A percentile compares a stretch with the other conserved stretches of the same genome.
phyloP scores from a whole-genome alignment of 2,329 filamentous ascomycete species.

The Fusarium albidum region DNA sequence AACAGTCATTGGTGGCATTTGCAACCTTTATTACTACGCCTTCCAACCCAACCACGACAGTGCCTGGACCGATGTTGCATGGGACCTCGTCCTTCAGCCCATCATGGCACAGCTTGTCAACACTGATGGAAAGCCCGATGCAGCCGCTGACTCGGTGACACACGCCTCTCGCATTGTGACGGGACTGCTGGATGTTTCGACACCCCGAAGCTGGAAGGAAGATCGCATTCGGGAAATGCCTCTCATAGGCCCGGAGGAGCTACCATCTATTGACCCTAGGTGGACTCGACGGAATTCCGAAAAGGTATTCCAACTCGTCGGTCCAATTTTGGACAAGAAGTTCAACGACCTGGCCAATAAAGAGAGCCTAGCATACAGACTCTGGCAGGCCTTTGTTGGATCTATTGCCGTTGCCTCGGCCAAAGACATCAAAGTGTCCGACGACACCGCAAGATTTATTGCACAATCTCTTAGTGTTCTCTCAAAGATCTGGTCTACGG shows the following conservation, averaged over 20 bases:
- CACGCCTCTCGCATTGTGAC: conserved; percentile 75
- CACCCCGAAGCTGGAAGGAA: conserved; percentile 74
- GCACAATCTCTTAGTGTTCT: conserved; percentile 75
- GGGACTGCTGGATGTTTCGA: conserved; percentile 70
- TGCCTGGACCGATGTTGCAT: conserved; percentile 76
- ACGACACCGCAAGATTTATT: conserved; percentile 82
- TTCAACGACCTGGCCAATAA: conserved; percentile 70
- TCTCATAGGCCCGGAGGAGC: conserved; percentile 71
- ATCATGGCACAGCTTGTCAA: conserved; percentile 67
- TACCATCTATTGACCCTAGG: conserved; percentile 84
- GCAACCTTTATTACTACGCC: conserved; percentile 83
- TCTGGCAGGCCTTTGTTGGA: conserved; percentile 70
- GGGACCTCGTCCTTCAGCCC: conserved; percentile 77
- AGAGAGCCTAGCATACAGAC: conserved; percentile 58
- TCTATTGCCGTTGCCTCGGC: conserved; percentile 73
- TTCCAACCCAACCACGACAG: conserved; percentile 74
- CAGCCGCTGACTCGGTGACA: conserved; percentile 59
- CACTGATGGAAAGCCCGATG: conserved; percentile 45
- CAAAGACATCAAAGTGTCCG: conserved; percentile 90
- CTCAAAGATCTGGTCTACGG: conserved; percentile 68
- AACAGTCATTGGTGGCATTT: conserved; percentile 73
- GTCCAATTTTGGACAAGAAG: conserved; percentile 66
- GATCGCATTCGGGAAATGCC: conserved; percentile 71
- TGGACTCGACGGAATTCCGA: conserved; percentile 82
- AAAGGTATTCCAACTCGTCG: conserved; percentile 69